Conservation (phyloP, 306 rosid genomes). For the Prinsepia uniflora region DNA sequence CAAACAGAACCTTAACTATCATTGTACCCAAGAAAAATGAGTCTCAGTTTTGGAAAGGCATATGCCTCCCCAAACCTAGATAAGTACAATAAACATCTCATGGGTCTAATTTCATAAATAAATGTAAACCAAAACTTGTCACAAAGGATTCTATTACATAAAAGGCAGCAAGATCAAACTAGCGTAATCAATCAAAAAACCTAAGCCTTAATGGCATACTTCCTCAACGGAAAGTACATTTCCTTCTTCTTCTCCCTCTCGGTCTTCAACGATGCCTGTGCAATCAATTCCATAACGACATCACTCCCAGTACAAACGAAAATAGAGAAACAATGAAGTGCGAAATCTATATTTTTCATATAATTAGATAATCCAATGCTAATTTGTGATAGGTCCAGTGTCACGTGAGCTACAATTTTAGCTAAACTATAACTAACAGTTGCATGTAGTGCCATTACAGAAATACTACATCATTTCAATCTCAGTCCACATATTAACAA, state of each 20-base stretch:
- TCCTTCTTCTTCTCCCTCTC: constrained; percentile 80
- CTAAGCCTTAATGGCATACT: constrained; percentile 89
- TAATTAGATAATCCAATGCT: not conserved
- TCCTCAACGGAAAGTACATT: constrained; percentile 70
- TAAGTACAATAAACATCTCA: constrained; percentile 8
- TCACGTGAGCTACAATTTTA: not conserved
- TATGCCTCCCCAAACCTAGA: constrained; percentile 16
- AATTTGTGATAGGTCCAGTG: not conserved
- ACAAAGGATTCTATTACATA: constrained; percentile 13
- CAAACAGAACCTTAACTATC: not conserved
- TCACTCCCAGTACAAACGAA: not conserved
- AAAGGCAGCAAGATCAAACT: constrained; percentile 17
- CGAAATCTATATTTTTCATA: not conserved
- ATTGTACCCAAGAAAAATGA: not conserved
- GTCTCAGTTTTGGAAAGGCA: not conserved
- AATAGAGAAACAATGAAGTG: not conserved
- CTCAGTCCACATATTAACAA: not conserved
- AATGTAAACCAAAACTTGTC: constrained; percentile 29
- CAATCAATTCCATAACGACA: not conserved
- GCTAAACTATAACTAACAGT: not conserved
- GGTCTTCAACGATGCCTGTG: constrained; percentile 75
- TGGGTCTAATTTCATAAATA: constrained; percentile 17
- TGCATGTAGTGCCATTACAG: not conserved
- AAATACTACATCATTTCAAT: not conserved
- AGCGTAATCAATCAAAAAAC: constrained; percentile 13